Base-by-base conservation (phyloP, 495 filamentous ascomycete genomes). In the Penicillium maclennaniae region DNA sequence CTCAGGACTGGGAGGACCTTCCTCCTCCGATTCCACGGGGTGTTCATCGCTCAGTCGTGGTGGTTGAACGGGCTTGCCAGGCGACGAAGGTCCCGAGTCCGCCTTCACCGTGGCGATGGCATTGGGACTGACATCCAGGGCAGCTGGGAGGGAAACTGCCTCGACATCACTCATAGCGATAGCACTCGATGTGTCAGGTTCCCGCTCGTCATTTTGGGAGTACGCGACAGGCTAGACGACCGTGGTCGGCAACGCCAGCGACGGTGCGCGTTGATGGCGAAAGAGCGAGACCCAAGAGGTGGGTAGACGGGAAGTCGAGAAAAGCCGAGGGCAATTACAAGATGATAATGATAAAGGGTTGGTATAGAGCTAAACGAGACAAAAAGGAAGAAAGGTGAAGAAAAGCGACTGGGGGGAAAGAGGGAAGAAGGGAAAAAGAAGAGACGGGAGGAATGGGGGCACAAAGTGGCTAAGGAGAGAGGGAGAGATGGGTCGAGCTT, bases 161-260 rank as follows among this genome's bases (percentile, higher is more conserved):
- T 73, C 71, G 58, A 71, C 70, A 77, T 77, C 73, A 76, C 71
- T 77, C 74, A 77, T 77, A 72, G 71, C 71, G 74, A 68, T 72
- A 73, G 61, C 68, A 72, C 67, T 73, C 66, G 71, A 70, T 64
- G 62, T 65, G 57, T 67, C 60, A 63, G 58, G 49, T 59, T 73
- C 65, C 67, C 65, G 71, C 67, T 77, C 74, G 73, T 75, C 74
- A 77, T 77, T 69, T 72, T 77, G 63, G 71, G 67, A 67, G 63
- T 45, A 61, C 68, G 72, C 73, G 68, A 66, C 62, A 64, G 64
- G 63, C 60, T 47, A 54, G 51, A 38, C 48, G 63, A 66, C 58
- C 59, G 64, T 53, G 61, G 65, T 63, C 62, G 53, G 52, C 63
- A 63, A 67, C 70, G 70, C 72, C 72, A 71, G 70, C 70, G 60